These are phyloP conservation scores for Aspergillus sclerotioniger DNA, from an alignment of 495 filamentous ascomycete species.

Conservation along the genomic window DNA sequence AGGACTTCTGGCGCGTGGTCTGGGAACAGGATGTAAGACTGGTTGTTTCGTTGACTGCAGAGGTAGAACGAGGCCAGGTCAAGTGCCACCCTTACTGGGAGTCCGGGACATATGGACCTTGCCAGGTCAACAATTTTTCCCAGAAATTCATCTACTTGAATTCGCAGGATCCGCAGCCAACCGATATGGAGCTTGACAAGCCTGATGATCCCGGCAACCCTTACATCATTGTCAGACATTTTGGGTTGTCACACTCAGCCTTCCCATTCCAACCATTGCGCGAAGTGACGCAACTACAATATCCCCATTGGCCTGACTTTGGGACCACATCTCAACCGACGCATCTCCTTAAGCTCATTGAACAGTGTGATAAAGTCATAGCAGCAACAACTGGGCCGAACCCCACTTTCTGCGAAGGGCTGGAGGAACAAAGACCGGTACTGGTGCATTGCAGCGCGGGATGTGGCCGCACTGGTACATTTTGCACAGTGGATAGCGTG, in stretches of 20 bases:
- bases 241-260: slow-evolving; percentile 72
- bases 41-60: slow-evolving; percentile 95
- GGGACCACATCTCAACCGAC: slow-evolving; percentile 85
- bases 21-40: slow-evolving; percentile 97
- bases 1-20: slow-evolving; percentile 98
- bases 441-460: slow-evolving; percentile 95
- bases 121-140: slow-evolving; percentile 73
- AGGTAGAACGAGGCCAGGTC: slow-evolving; percentile 87
- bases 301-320: slow-evolving; percentile 94
- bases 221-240: slow-evolving; percentile 81
- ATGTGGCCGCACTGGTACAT: slow-evolving; percentile 92
- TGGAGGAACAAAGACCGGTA: slow-evolving; percentile 64
- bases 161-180: slow-evolving; percentile 23
- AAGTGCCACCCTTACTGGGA: slow-evolving; percentile 96
- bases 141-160: slow-evolving; percentile 79
- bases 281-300: slow-evolving; percentile 94
- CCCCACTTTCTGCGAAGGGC: slow-evolving; percentile 47
- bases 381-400: slow-evolving; percentile 34
- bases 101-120: slow-evolving; percentile 72
- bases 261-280: slow-evolving; percentile 84
- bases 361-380: slow-evolving; percentile 67
- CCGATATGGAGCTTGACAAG: slow-evolving; percentile 10
- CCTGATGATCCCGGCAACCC: slow-evolving; percentile 53
- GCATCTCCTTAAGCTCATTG: slow-evolving; percentile 82
- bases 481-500: slow-evolving; percentile 94